phyloP scores from a whole-genome alignment of 257 asterid genomes.

The Solanum chiquidenum region DNA sequence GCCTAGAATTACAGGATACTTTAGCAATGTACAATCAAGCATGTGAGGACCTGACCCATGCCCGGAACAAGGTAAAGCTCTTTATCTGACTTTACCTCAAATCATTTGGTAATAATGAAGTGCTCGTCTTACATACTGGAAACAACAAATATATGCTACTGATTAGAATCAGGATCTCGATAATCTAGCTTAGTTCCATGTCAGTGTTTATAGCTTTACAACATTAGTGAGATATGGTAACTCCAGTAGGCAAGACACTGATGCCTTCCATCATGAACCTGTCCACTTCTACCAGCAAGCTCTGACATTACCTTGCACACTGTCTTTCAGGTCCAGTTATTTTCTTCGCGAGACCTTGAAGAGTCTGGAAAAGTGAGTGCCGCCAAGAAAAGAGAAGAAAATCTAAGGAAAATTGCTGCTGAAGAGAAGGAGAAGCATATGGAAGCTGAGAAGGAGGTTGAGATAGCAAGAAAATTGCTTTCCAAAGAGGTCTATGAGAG shows the following conservation, averaged over 20 bases:
- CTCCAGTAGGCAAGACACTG: background rate
- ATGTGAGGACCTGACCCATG: conserved; percentile 52
- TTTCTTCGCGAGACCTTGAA: conserved; percentile 63
- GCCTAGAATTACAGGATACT: conserved; percentile 50
- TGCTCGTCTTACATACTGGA: background rate
- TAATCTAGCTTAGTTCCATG: background rate
- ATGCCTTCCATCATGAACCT: background rate
- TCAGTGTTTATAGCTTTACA: background rate
- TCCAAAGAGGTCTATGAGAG: conserved; percentile 58
- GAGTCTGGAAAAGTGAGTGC: conserved; percentile 57
- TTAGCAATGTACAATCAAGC: conserved; percentile 56
- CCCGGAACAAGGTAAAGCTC: conserved; percentile 49
- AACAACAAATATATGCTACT: background rate
- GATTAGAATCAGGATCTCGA: background rate
- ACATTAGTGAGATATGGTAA: background rate
- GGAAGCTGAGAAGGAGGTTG: conserved; percentile 68
- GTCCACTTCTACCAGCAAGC: background rate
- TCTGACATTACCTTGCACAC: background rate
- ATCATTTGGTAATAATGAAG: background rate
- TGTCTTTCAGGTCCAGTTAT: conserved; percentile 45
- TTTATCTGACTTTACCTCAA: conserved; percentile 1
- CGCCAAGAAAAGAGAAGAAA: conserved; percentile 65
- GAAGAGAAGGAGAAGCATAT: conserved; percentile 54
- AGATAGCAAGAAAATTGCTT: conserved; percentile 45
- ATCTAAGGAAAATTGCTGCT: conserved; percentile 46